Evolutionary conservation across 139 green algal genomes (phyloP).

Genomic region (Gonium pectorale): DNA sequence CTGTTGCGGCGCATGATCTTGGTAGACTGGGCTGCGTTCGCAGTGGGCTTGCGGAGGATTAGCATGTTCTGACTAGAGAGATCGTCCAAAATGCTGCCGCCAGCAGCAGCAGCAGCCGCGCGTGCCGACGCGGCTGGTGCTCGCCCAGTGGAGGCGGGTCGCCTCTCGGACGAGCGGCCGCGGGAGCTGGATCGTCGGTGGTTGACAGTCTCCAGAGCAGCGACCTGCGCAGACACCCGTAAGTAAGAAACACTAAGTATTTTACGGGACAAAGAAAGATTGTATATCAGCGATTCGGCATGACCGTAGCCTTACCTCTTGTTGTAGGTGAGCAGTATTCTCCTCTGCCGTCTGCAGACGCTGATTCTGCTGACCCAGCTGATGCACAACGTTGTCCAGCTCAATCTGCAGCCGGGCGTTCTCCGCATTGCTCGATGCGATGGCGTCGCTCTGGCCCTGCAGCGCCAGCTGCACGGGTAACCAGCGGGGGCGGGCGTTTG

Average conservation of each 20-base stretch:
- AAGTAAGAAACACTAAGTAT: too few relatives aligned
- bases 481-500: too few relatives aligned
- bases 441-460: not conserved
- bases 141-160: not conserved
- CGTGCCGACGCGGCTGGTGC: not conserved
- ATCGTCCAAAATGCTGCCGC: conserved; percentile 27
- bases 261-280: too few relatives aligned
- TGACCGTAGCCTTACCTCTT: conserved; percentile 3
- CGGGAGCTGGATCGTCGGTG: not conserved
- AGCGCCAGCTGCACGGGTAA: not conserved
- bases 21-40: not conserved
- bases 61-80: not conserved
- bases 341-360: conserved; percentile 5
- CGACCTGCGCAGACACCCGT: not conserved
- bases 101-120: not conserved
- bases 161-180: conserved; percentile 8
- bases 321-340: not conserved
- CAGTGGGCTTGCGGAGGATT: conserved; percentile 29
- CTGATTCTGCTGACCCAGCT: conserved; percentile 2
- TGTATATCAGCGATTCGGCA: not conserved
- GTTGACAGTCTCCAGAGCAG: not conserved
- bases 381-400: conserved; percentile 11
- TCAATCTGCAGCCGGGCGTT: not conserved
- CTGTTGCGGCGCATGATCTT: not conserved
- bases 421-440: not conserved